These are phyloP conservation scores for Aspergillus sp. DNA, from an alignment of 2,329 filamentous ascomycete species.

Conservation along the genomic window DNA sequence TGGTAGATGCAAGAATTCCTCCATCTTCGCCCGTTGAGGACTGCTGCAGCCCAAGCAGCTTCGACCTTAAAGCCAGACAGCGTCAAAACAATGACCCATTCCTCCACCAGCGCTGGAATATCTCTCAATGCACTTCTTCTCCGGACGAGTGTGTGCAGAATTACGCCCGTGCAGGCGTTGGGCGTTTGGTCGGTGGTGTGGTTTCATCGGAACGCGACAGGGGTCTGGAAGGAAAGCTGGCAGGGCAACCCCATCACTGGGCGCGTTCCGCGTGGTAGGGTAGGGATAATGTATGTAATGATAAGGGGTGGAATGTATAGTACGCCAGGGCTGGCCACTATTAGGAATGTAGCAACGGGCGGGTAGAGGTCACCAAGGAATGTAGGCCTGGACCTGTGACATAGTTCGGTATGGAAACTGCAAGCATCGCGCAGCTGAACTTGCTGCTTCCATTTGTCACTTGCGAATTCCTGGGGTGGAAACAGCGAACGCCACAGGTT, in stretches of 20 bases:
- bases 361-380: constrained; percentile 15
- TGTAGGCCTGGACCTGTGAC: constrained; percentile 14
- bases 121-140: constrained; percentile 1
- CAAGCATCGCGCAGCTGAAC: constrained; percentile 1
- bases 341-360: constrained; percentile 23
- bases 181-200: neutral
- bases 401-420: constrained; percentile 23
- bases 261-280: neutral
- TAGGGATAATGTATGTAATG: constrained; percentile 17
- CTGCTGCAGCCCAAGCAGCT: constrained; percentile 2
- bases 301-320: constrained; percentile 24
- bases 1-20: constrained; percentile 28
- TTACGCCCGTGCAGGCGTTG: neutral
- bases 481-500: neutral
- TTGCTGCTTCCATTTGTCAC: neutral
- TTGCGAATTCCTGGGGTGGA: neutral
- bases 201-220: constrained; percentile 8
- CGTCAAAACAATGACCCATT: constrained; percentile 14
- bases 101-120: constrained; percentile 6
- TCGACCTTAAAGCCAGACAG: constrained; percentile 23
- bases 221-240: constrained; percentile 1
- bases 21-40: constrained; percentile 26
- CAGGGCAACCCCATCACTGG: neutral
- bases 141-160: neutral
- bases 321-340: constrained; percentile 16